A percentile compares a stretch with the other conserved stretches of the same genome.
phyloP scores from a whole-genome alignment of 495 filamentous ascomycete genomes.

The Lepraria neglecta region DNA sequence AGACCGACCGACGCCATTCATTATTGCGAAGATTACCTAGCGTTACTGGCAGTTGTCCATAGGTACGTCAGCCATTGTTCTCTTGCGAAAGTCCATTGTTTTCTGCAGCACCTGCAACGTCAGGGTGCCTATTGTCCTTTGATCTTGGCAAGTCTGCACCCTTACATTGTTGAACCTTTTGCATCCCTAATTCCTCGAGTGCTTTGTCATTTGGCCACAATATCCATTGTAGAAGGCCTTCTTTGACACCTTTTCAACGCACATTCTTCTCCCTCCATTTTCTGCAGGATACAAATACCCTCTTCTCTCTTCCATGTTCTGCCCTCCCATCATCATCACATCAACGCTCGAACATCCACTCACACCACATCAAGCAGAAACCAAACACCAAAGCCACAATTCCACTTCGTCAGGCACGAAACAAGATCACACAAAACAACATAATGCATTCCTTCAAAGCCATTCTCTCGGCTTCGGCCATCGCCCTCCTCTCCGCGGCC shows the following conservation, averaged over 20 bases:
- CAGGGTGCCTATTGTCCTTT: neutral
- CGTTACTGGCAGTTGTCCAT: neutral
- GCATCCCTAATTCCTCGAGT: neutral
- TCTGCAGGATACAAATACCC: neutral
- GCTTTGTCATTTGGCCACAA: neutral
- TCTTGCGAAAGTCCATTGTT: conserved; percentile 1
- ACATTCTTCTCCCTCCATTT: neutral
- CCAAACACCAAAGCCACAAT: neutral
- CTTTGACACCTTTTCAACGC: neutral
- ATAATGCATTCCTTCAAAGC: conserved; percentile 24
- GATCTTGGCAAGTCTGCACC: neutral
- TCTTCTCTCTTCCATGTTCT: neutral
- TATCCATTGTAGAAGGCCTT: neutral
- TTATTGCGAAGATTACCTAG: neutral
- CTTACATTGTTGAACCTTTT: too few relatives aligned
- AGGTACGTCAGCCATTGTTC: conserved; percentile 12
- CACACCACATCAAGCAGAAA: neutral
- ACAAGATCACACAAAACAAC: neutral
- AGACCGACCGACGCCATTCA: neutral
- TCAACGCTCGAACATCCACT: conserved; percentile 9
- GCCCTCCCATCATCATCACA: conserved; percentile 1
- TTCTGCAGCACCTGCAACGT: neutral
- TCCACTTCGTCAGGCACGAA: conserved; percentile 24
- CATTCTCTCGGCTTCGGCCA: conserved; percentile 36
- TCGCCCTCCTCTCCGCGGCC: conserved; percentile 47